A percentile compares a stretch with the other conserved stretches of the same genome.
These are phyloP conservation scores for Trametes villosa DNA, from an alignment of 768 basidiomycete species.

Conservation along the genomic window DNA sequence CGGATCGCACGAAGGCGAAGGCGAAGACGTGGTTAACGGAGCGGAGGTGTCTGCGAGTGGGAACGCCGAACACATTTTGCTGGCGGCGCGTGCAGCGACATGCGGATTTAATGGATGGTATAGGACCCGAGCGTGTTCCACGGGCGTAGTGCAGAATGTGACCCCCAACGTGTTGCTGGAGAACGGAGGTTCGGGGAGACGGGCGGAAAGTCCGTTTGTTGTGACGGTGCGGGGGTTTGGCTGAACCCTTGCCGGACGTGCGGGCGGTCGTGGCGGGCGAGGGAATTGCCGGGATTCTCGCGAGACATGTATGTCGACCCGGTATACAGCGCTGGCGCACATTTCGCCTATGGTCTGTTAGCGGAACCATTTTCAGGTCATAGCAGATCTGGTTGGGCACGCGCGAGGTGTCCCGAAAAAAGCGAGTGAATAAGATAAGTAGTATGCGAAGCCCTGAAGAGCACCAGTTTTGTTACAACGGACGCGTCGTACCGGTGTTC, in stretches of 20 bases:
- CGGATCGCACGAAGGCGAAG: neutral
- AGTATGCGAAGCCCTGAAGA: constrained; percentile 22
- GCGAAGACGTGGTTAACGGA: neutral
- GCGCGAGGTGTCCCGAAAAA: neutral
- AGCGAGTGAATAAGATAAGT: constrained; percentile 19
- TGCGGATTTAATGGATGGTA: constrained; percentile 11
- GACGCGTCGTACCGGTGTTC: constrained; percentile 21
- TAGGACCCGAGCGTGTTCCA: neutral
- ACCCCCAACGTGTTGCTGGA: constrained; percentile 10
- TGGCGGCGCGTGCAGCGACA: neutral
- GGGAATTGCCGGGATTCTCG: constrained; percentile 8
- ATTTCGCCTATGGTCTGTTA: too few species aligned
- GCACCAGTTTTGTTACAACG: constrained; percentile 25
- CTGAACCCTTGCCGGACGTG: neutral
- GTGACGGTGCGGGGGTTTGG: neutral
- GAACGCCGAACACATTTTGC: neutral
- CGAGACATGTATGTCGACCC: neutral
- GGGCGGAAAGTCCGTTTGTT: neutral
- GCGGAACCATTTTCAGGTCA: too few species aligned
- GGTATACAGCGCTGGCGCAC: too few species aligned
- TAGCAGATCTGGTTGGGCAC: neutral
- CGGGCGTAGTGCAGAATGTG: neutral
- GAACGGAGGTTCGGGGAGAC: constrained; percentile 7
- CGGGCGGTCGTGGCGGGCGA: neutral
- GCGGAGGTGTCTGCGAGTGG: constrained; percentile 3